A percentile compares a stretch with the other conserved stretches of the same genome.
Conservation (phyloP, 257 asterid species). For the Parsonsia alboflavescens region DNA sequence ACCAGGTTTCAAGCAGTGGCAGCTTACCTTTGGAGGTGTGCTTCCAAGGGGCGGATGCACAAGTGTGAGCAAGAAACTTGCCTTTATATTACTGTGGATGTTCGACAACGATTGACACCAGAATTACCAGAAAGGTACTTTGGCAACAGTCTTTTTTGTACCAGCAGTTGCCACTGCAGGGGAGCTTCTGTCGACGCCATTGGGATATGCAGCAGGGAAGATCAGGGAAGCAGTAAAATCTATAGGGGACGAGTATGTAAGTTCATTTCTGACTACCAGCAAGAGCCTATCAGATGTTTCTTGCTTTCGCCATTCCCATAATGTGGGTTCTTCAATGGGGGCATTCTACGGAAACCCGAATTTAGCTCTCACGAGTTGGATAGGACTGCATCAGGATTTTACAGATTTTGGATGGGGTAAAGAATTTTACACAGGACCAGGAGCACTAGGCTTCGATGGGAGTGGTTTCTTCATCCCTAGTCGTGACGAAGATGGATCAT, state of each 20-base stretch:
- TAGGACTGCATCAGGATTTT: too few species aligned
- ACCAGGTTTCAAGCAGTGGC: constrained; percentile 20
- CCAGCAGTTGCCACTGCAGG: constrained; percentile 7
- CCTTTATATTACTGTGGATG: neutral
- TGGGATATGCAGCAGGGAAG: constrained; percentile 16
- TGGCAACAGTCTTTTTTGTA: constrained; percentile 18
- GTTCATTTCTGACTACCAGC: constrained; percentile 7
- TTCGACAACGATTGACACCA: constrained; percentile 14
- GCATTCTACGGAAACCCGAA: constrained; percentile 27
- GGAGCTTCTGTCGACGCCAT: constrained; percentile 13
- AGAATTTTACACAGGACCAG: too few species aligned
- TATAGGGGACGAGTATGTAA: constrained; percentile 18
- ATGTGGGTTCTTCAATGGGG: constrained; percentile 13
- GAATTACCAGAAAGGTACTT: constrained; percentile 28
- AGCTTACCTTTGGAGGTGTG: constrained; percentile 29
- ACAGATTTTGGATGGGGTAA: too few species aligned
- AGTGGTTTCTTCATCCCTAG: neutral
- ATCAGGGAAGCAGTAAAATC: constrained; percentile 14
- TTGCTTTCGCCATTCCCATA: constrained; percentile 5
- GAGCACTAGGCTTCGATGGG: neutral
- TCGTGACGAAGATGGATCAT: neutral
- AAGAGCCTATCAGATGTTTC: constrained; percentile 15
- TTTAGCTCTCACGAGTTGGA: neutral
- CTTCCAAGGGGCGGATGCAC: constrained; percentile 19
- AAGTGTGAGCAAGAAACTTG: constrained; percentile 19